Conservation (phyloP, 345 rosid genomes). For the Eutrema yunnanense region DNA sequence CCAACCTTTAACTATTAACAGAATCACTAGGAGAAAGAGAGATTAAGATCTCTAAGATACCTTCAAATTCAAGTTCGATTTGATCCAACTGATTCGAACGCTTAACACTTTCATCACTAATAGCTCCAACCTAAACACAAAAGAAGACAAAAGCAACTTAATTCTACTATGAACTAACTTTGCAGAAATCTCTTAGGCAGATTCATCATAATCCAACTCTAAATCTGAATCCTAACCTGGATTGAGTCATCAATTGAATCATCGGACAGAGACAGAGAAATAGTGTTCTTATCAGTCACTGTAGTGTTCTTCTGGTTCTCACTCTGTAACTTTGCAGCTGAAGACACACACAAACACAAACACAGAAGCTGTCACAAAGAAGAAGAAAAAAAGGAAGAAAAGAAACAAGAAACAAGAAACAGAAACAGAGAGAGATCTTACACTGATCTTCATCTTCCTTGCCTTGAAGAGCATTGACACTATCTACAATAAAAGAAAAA, state of each 20-base stretch:
- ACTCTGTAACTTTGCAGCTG: conserved; percentile 21
- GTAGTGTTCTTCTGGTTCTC: conserved; percentile 27
- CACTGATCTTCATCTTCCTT: conserved; percentile 7
- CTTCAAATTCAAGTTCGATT: conserved; percentile 23
- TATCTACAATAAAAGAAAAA: background rate
- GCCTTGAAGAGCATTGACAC: conserved; percentile 19
- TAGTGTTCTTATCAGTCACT: conserved; percentile 24
- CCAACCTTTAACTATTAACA: background rate
- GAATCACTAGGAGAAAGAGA: background rate
- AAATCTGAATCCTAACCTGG: conserved; percentile 13
- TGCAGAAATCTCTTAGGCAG: background rate
- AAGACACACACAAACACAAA: background rate
- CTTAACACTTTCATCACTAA: background rate
- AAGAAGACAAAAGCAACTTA: background rate
- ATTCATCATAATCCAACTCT: background rate
- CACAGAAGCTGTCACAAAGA: background rate
- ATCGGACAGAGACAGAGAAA: conserved; percentile 21
- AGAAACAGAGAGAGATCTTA: conserved; percentile 7
- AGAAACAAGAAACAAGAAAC: background rate
- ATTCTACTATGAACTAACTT: background rate
- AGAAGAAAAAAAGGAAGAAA: background rate
- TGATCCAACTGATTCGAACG: conserved; percentile 12
- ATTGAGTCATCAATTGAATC: background rate
- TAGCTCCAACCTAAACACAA: conserved; percentile 7
- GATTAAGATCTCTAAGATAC: conserved; percentile 17